Percentiles rank a stretch among this genome's conserved stretches.
phyloP scores from a whole-genome alignment of 305 asterid species.

The Rubia balearica region DNA sequence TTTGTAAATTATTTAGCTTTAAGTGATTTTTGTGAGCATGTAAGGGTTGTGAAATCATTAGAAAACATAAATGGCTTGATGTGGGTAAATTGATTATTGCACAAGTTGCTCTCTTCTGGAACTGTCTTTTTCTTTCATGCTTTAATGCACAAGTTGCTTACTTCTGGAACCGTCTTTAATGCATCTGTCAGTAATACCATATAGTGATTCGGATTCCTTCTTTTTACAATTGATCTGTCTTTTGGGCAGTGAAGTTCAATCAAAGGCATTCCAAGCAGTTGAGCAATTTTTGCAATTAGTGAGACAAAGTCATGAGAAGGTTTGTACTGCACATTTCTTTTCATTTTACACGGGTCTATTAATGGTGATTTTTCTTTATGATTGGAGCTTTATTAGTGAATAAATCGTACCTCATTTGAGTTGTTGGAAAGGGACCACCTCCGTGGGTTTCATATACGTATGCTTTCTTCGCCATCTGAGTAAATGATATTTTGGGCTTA shows the following conservation, averaged over 20 bases:
- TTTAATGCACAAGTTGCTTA: no score
- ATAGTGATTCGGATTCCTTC: slow-evolving; percentile 1
- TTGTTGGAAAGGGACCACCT: not conserved
- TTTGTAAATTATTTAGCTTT: not conserved
- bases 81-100: not conserved
- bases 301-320: slow-evolving; percentile 79
- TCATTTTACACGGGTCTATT: not conserved
- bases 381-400: not conserved
- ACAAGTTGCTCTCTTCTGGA: not conserved
- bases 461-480: slow-evolving; percentile 1
- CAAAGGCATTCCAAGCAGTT: slow-evolving; percentile 91
- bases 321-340: slow-evolving; percentile 21
- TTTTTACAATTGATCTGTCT: slow-evolving; percentile 18
- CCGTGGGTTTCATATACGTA: not conserved
- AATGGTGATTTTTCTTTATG: not conserved
- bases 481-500: not conserved
- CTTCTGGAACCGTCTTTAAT: no score
- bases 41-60: not conserved
- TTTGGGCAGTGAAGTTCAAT: slow-evolving; percentile 69
- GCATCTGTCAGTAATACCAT: not conserved
- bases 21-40: not conserved
- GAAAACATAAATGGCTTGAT: not conserved
- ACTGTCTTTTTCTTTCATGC: not conserved
- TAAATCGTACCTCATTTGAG: not conserved
- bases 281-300: slow-evolving; percentile 90